Evolutionary conservation across 768 basidiomycete species (phyloP), one percentile per base, ranked within the genome.

Genomic region (Suillus discolor): DNA sequence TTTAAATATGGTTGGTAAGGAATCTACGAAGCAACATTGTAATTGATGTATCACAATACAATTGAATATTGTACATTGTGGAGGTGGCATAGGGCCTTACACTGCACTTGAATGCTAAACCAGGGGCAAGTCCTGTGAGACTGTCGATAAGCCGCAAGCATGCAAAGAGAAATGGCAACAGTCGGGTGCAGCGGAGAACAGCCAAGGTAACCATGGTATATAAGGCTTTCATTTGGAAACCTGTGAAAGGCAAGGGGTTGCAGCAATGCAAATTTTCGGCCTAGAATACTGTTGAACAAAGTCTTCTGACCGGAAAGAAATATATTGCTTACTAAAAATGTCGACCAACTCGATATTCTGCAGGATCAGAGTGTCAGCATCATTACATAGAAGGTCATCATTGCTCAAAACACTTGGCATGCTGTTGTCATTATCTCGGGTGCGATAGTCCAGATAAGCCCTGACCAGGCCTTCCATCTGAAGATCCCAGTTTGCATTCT

Each of bases 141-240:
- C 42, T 71, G 67, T 1, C 41, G 31, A 36, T 63, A 68, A 0
- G 57, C 39, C 1, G 69, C 64, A 38, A 77, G 67, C 0, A 63
- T 73, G 6, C 49, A 59, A 0, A 71, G 51, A 0, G 70, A 71
- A 20, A 75, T 64, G 2, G 72, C 66, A 23, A 72, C 20, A 1
- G 45, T 62, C 3, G 6, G 25, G 7, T 51, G 49, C 5, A 51
- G 49, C 9, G 25, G 49, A 15, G 49, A 51, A 5, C 49, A 28
- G 25, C 49, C 49, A 1, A 51, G 23, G 23, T 25, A 25, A 15
- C 49, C 23, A 13, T 51, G 25, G 6, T 51, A 51, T 13, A 51
- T 51, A 51, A 51, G 49, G 6, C 13, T 25, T 25, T 51, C 49
- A 15, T 51, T 51, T 6, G 15, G 49, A 25, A 51, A 51, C 6